Evolutionary conservation across 345 rosid species (phyloP).

Genomic region (Dimocarpus longan): DNA sequence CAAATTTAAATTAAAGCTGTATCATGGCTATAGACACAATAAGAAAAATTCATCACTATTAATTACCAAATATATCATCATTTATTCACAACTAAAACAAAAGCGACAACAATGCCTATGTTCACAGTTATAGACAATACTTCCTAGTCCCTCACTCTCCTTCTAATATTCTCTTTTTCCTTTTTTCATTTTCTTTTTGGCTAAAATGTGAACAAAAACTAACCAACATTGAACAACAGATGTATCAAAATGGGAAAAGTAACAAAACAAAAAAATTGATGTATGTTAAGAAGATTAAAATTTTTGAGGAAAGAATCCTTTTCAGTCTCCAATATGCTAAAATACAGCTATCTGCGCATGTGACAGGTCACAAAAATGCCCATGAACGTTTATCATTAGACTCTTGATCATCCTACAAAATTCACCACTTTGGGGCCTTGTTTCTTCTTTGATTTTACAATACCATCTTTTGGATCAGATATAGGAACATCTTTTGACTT

Average conservation of each 20-base stretch:
- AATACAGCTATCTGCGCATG: not conserved
- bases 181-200: not conserved
- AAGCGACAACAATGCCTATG: too few species aligned
- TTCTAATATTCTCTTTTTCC: not conserved
- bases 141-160: not conserved
- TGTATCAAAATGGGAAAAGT: not conserved
- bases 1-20: not conserved
- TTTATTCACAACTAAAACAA: too few species aligned
- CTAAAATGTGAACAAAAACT: conserved; percentile 8
- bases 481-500: conserved; percentile 20
- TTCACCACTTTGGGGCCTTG: conserved; percentile 72
- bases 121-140: too few species aligned
- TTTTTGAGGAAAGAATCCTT: not conserved
- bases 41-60: too few species aligned
- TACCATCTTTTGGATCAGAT: conserved; percentile 30
- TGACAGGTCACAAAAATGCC: conserved; percentile 6
- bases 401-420: conserved; percentile 50
- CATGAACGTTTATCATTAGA: not conserved
- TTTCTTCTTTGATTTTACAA: conserved; percentile 50
- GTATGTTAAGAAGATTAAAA: not conserved
- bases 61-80: too few species aligned
- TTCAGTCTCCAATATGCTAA: not conserved
- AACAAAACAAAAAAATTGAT: not conserved
- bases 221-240: not conserved
- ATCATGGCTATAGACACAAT: too few species aligned